Conservation (phyloP, 768 basidiomycete genomes). For the Saitozyma podzolica region DNA sequence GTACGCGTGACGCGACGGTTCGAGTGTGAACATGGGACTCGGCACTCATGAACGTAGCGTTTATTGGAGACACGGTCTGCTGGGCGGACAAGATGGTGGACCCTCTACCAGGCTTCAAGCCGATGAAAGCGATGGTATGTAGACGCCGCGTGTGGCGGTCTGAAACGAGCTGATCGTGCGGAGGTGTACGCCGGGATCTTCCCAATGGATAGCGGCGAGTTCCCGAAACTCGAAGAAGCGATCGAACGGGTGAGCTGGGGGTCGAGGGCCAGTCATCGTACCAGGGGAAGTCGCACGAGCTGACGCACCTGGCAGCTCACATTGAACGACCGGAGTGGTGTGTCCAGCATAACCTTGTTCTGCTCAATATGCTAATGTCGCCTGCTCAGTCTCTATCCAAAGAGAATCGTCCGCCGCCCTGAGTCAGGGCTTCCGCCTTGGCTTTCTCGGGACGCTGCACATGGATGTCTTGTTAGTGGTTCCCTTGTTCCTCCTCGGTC, state of each 20-base stretch:
- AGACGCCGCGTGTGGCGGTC: too few species aligned
- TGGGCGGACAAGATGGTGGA: slow-evolving; percentile 70
- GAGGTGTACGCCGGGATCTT: slow-evolving; percentile 94
- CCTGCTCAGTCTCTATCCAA: slow-evolving; percentile 88
- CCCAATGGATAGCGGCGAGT: slow-evolving; percentile 86
- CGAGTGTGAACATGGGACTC: neutral
- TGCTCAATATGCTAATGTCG: slow-evolving; percentile 64
- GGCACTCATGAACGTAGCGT: slow-evolving; percentile 9
- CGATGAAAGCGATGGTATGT: slow-evolving; percentile 86
- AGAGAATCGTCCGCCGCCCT: slow-evolving; percentile 90
- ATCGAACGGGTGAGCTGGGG: slow-evolving; percentile 71
- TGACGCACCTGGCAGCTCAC: slow-evolving; percentile 39
- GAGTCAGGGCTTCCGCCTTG: slow-evolving; percentile 90
- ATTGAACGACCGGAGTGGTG: slow-evolving; percentile 50
- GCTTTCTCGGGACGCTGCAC: slow-evolving; percentile 92
- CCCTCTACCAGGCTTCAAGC: slow-evolving; percentile 86
- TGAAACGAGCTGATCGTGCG: slow-evolving; percentile 5
- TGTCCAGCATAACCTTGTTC: slow-evolving; percentile 6
- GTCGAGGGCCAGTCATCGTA: neutral
- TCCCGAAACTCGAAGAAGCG: slow-evolving; percentile 91
- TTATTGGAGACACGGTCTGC: slow-evolving; percentile 89
- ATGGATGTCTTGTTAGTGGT: slow-evolving; percentile 60
- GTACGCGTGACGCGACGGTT: slow-evolving; percentile 53
- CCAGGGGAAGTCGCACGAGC: neutral
- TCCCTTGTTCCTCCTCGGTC: neutral